A percentile compares a stretch with the other conserved stretches of the same genome.
Evolutionary conservation across 2,329 filamentous ascomycete species (phyloP).

Genomic region (Scedosporium apiospermum): DNA sequence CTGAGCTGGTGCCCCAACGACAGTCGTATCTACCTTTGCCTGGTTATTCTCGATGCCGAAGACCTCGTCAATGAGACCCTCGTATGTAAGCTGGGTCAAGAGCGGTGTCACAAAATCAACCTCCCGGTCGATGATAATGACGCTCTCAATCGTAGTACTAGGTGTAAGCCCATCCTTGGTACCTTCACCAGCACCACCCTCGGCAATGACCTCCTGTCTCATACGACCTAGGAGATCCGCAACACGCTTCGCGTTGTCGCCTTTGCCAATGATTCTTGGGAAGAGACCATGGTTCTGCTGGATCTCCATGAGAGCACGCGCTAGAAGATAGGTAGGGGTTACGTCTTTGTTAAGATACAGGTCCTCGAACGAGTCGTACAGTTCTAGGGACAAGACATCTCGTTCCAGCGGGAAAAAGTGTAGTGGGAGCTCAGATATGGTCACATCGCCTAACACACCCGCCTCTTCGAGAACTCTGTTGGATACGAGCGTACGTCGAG

Average conservation of each 20-base stretch:
- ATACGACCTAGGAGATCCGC: conserved; percentile 82
- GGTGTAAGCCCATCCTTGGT: conserved; percentile 64
- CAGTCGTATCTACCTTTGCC: conserved; percentile 81
- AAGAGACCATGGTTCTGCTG: conserved; percentile 90
- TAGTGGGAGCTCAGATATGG: conserved; percentile 74
- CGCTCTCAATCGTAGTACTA: conserved; percentile 77
- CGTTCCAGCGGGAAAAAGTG: conserved; percentile 88
- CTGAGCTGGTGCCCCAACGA: conserved; percentile 67
- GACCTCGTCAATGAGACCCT: conserved; percentile 88
- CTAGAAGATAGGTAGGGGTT: conserved; percentile 79
- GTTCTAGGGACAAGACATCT: conserved; percentile 82
- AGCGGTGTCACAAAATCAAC: conserved; percentile 88
- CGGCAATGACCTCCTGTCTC: conserved; percentile 78
- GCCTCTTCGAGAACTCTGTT: conserved; percentile 88
- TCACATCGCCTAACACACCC: conserved; percentile 87
- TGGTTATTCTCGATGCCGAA: conserved; percentile 90
- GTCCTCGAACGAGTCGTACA: conserved; percentile 79
- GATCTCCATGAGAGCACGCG: conserved; percentile 87
- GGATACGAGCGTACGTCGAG: conserved; percentile 81
- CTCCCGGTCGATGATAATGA: conserved; percentile 92
- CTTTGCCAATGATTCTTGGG: conserved; percentile 88
- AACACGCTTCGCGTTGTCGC: conserved; percentile 83
- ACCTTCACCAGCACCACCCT: conserved; percentile 59
- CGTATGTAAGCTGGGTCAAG: conserved; percentile 91
- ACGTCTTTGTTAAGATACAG: conserved; percentile 86